Evolutionary conservation across 202 grass and related monocot species (phyloP).

Genomic region (Carex arenaria): DNA sequence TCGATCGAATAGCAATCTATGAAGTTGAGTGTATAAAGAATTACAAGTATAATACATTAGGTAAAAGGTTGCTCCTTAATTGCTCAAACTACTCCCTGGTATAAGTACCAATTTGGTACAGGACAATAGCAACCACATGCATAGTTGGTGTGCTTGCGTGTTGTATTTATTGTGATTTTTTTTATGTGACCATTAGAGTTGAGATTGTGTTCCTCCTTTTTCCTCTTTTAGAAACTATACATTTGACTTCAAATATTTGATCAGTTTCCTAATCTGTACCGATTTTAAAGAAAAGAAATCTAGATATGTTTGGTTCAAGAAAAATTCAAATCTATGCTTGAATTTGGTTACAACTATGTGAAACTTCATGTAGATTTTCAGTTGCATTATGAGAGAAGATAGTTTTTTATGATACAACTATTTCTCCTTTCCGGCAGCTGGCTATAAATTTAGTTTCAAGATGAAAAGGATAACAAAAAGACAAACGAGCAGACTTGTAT

Average conservation of each 20-base stretch:
- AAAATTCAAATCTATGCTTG: background rate
- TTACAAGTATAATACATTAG: background rate
- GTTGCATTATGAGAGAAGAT: background rate
- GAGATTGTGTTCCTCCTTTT: too few relatives aligned
- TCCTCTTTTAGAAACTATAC: too few relatives aligned
- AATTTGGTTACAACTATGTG: background rate
- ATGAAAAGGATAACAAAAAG: background rate
- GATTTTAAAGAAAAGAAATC: background rate
- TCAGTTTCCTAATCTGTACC: background rate
- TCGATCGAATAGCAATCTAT: conserved; percentile 14
- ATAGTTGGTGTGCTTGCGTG: conserved; percentile 11
- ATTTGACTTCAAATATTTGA: background rate
- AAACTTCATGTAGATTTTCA: background rate
- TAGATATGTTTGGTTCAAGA: background rate
- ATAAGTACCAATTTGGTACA: conserved; percentile 4
- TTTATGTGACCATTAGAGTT: too few relatives aligned
- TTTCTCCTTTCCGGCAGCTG: background rate
- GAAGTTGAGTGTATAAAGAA: conserved; percentile 11
- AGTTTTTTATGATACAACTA: background rate
- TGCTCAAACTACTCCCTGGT: conserved; percentile 18
- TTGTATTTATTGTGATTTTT: background rate
- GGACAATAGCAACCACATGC: conserved; percentile 25
- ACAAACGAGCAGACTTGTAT: background rate
- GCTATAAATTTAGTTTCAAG: background rate
- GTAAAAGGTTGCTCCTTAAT: conserved; percentile 17